These are phyloP conservation scores for Sordariomycetes sp. DNA, from an alignment of 2,329 filamentous ascomycete species.

Conservation along the genomic window DNA sequence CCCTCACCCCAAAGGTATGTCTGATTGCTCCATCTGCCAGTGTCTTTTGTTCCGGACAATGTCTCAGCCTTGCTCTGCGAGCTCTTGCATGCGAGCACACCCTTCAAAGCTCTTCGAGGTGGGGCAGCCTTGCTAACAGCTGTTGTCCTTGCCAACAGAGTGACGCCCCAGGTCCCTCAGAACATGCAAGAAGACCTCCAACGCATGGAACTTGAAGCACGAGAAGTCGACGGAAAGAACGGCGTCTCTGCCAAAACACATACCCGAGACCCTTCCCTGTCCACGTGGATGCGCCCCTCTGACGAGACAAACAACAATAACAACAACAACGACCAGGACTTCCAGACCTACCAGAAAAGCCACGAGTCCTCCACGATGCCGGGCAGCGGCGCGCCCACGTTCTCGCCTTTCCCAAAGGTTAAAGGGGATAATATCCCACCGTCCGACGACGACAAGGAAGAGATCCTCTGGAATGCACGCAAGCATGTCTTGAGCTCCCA, in stretches of 20 bases:
- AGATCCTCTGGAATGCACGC: slow-evolving; percentile 76
- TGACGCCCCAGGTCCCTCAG: slow-evolving; percentile 91
- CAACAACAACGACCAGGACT: slow-evolving; percentile 23
- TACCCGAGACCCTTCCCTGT: slow-evolving; percentile 33
- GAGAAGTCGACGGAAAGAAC: slow-evolving; percentile 26
- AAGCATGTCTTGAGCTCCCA: slow-evolving; percentile 82
- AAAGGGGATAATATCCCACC: slow-evolving; percentile 83
- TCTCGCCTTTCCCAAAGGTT: slow-evolving; percentile 87
- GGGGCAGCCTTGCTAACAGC: slow-evolving; percentile 25
- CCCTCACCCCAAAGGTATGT: slow-evolving; percentile 49
- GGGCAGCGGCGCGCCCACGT: slow-evolving; percentile 61
- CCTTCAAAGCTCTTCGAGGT: too few species aligned
- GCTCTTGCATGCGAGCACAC: too few species aligned
- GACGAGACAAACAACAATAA: slow-evolving; percentile 10
- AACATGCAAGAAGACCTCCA: slow-evolving; percentile 95
- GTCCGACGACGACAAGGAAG: slow-evolving; percentile 89
- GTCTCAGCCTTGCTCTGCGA: neutral
- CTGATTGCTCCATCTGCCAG: slow-evolving; percentile 6
- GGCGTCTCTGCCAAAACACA: slow-evolving; percentile 21
- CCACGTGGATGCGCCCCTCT: slow-evolving; percentile 17
- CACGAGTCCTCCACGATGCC: slow-evolving; percentile 30
- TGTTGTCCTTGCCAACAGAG: slow-evolving; percentile 41
- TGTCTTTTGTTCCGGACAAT: slow-evolving; percentile 9
- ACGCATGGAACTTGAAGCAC: slow-evolving; percentile 77
- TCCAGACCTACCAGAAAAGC: slow-evolving; percentile 26